Evolutionary conservation across 139 green algal species (phyloP), one percentile per base, ranked within the genome.

Genomic region (Picochlorum sp.): DNA sequence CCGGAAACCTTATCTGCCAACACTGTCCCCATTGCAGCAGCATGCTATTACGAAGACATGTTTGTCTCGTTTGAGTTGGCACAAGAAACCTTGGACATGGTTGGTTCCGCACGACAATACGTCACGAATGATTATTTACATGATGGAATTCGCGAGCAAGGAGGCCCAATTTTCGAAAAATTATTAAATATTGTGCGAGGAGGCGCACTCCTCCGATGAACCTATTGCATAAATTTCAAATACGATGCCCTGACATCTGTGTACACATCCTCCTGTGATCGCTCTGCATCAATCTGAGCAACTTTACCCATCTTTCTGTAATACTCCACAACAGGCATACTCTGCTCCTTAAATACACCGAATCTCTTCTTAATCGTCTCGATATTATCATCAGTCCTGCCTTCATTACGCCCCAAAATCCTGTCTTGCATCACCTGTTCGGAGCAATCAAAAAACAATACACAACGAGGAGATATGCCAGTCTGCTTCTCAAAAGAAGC

Each of bases 341-440:
- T 87, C 47, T 83, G 68, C 28, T 90, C 79, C 38, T 90, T 57
- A 61, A 97, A 96, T 31, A 86, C 90, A 61, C 82, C 78, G 72
- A 98, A 98, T 28, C 92, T 84, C 77, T 97, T 98, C 23, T 73
- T 71, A 68, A 98, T 98, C 26, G 88, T 96, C 47, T 97, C 88
- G 34, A 90, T 84, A 72, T 98, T 98, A 82, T 98, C 92, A 60
- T 98, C 92, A 37, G 82, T 85, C 38, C 92, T 79, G 1, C 92
- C 92, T 71, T 96, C 80, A 13, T 89, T 83, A 47, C 91, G 80
- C 34, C 85, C 79, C 30, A 98, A 76, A 73, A 98, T 73, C 23
- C 92, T 83, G 76, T 83, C 75, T 81, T 90, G 69, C 85, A 97
- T 94, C 0, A 95, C 69, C 13, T 83, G 69, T 71, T 96, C 89